A percentile compares a stretch with the other conserved stretches of the same genome.
These are phyloP conservation scores for Paraurostyla sp. DNA, from an alignment of 73 alveolate species.

Conservation along the genomic window DNA sequence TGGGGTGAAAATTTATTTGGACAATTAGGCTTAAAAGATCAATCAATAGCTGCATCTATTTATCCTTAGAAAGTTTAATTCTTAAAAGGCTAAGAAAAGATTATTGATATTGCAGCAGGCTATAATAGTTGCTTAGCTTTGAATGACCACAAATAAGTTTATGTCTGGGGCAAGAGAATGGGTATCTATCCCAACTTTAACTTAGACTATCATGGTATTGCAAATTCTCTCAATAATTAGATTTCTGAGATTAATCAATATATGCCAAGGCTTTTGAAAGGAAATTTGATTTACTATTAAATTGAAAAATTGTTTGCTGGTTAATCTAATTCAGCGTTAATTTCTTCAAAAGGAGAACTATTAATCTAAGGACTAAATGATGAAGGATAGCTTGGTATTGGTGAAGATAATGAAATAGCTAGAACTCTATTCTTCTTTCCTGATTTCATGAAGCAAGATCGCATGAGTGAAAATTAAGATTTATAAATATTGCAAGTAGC, in stretches of 20 bases:
- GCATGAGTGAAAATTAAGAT: neutral
- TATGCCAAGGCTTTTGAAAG: conserved; percentile 43
- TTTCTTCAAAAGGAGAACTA: conserved; percentile 31
- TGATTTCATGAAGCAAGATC: conserved; percentile 50
- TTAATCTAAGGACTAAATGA: conserved; percentile 41
- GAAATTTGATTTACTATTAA: conserved; percentile 8
- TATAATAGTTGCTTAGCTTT: neutral
- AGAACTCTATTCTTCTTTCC: conserved; percentile 8
- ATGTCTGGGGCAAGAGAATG: conserved; percentile 53
- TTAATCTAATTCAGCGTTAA: conserved; percentile 2
- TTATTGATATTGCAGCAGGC: conserved; percentile 53
- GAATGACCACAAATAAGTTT: neutral
- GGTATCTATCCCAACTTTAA: conserved; percentile 52
- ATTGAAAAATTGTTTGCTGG: conserved; percentile 21
- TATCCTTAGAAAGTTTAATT: conserved; percentile 8
- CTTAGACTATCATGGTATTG: neutral
- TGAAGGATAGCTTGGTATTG: conserved; percentile 2
- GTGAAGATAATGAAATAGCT: conserved; percentile 4
- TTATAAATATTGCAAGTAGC: neutral
- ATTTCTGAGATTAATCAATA: conserved; percentile 2
- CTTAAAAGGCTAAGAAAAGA: neutral
- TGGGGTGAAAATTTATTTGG: conserved; percentile 44
- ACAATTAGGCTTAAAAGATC: conserved; percentile 12
- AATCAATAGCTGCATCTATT: neutral
- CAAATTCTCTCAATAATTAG: neutral